A percentile compares a stretch with the other conserved stretches of the same genome.
phyloP scores from a whole-genome alignment of 176 grass and related monocot genomes.

The Avena insularis region DNA sequence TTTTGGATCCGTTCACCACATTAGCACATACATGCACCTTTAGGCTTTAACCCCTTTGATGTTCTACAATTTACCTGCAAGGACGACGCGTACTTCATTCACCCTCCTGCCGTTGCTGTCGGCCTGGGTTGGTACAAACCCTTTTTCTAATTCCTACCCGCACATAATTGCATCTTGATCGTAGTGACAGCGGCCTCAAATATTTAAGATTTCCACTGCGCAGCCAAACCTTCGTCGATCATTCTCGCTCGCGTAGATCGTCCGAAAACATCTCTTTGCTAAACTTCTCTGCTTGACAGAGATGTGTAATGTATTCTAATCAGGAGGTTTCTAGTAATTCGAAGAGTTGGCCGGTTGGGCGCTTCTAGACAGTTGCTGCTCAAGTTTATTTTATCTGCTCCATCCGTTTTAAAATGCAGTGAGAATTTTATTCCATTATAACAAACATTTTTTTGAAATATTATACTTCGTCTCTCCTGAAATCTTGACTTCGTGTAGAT shows the following conservation, averaged over 20 bases:
- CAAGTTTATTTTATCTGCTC: background rate
- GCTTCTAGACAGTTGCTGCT: background rate
- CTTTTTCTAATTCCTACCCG: too few relatives aligned
- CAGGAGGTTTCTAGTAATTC: background rate
- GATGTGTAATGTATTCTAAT: conserved; percentile 19
- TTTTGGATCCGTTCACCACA: too few relatives aligned
- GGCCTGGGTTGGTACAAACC: too few relatives aligned
- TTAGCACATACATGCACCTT: too few relatives aligned
- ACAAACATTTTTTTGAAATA: too few relatives aligned
- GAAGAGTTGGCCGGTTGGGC: background rate
- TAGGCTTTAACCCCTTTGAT: too few relatives aligned
- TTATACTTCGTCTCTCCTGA: too few relatives aligned
- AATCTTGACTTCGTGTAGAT: too few relatives aligned
- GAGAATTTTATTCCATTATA: background rate
- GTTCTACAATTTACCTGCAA: too few relatives aligned
- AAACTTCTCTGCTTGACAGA: background rate
- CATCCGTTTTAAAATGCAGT: background rate
- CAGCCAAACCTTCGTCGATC: background rate
- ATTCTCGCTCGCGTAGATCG: background rate
- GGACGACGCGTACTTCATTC: too few relatives aligned
- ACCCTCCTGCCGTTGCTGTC: too few relatives aligned
- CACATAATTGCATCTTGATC: too few relatives aligned
- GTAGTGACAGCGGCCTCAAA: background rate
- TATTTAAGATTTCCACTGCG: background rate
- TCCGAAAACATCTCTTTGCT: background rate